Conservation (phyloP, 2,329 filamentous ascomycete genomes). For the Exophiala mesophila region DNA sequence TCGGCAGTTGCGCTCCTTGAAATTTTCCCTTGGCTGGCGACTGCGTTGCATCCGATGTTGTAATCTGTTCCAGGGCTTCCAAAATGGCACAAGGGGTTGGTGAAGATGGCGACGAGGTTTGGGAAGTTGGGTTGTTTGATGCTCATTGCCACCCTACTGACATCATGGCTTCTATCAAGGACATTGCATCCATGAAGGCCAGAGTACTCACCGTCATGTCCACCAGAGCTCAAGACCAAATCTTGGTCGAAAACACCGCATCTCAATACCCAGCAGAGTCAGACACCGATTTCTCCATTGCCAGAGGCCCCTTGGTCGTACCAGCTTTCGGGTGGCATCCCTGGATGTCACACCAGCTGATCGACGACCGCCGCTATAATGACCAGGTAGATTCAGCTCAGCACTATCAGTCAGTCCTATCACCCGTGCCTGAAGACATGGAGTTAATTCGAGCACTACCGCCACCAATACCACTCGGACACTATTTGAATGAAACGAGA, state of each 20-base stretch:
- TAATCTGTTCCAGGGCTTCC: too few relatives aligned
- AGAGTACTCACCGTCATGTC: slow-evolving; percentile 58
- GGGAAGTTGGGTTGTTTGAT: slow-evolving; percentile 59
- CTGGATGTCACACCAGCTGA: slow-evolving; percentile 62
- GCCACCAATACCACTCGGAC: slow-evolving; percentile 48
- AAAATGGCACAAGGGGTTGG: too few relatives aligned
- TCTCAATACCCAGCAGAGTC: slow-evolving; percentile 22
- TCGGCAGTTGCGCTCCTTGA: too few relatives aligned
- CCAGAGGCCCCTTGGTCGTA: slow-evolving; percentile 41
- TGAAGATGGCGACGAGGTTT: slow-evolving; percentile 28
- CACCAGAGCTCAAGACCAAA: slow-evolving; percentile 57
- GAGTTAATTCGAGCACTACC: slow-evolving; percentile 49
- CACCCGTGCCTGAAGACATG: slow-evolving; percentile 43
- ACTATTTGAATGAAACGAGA: slow-evolving; percentile 48
- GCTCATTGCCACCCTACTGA: slow-evolving; percentile 65
- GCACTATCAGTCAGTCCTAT: slow-evolving; percentile 54
- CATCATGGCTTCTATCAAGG: slow-evolving; percentile 52
- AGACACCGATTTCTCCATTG: slow-evolving; percentile 6
- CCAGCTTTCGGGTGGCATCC: slow-evolving; percentile 66
- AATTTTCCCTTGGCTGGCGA: too few relatives aligned
- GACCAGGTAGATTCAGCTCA: slow-evolving; percentile 32
- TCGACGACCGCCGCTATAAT: slow-evolving; percentile 35
- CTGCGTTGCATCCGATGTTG: not conserved
- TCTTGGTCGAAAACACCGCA: slow-evolving; percentile 51
- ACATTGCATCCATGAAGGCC: slow-evolving; percentile 54